Percentiles rank a stretch among this genome's conserved stretches.
Conservation (phyloP, 306 rosid species). For the Purshia tridentata region DNA sequence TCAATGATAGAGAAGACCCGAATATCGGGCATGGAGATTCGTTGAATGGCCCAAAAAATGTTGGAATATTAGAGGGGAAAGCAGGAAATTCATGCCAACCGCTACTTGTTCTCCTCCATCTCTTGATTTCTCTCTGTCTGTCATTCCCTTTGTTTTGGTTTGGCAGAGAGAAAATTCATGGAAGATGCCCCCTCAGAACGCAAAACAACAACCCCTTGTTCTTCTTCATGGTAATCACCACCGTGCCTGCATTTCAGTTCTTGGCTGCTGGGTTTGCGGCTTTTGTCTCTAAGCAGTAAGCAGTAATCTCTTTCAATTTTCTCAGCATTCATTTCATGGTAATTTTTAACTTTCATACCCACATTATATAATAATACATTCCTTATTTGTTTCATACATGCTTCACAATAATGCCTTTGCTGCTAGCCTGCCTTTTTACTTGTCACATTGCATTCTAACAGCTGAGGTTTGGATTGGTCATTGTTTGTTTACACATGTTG, state of each 20-base stretch:
- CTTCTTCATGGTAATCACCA: constrained; percentile 39
- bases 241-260: constrained; percentile 33
- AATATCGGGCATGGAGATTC: constrained; percentile 39
- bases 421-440: neutral
- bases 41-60: constrained; percentile 31
- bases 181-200: constrained; percentile 22
- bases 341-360: neutral
- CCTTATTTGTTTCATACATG: too few species aligned
- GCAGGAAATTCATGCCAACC: constrained; percentile 51
- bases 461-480: too few species aligned
- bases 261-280: constrained; percentile 32
- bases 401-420: neutral
- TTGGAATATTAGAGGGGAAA: constrained; percentile 18
- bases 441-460: neutral
- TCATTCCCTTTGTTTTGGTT: constrained; percentile 31
- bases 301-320: neutral
- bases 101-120: constrained; percentile 21
- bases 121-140: constrained; percentile 27
- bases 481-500: too few species aligned
- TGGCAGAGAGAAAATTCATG: constrained; percentile 36
- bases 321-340: neutral
- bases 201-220: too few species aligned
- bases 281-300: constrained; percentile 16
- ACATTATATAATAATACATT: too few species aligned
- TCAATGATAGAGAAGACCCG: constrained; percentile 33